Percentiles rank a stretch among this genome's conserved stretches.
Conservation (phyloP, 768 basidiomycete species). For the Dacryopinax spathularia region DNA sequence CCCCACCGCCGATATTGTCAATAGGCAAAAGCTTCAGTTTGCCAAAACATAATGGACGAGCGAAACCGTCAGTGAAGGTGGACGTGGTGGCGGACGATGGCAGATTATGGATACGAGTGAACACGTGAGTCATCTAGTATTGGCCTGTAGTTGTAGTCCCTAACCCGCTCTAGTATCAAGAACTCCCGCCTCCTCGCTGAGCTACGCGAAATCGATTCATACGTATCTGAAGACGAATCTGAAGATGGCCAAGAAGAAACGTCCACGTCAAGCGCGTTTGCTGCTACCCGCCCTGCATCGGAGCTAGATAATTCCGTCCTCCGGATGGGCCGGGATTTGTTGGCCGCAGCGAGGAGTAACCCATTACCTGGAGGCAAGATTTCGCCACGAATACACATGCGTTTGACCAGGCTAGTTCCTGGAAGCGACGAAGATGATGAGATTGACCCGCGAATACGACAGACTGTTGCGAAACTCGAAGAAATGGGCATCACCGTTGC, state of each 20-base stretch:
- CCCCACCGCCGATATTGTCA: slow-evolving; percentile 41
- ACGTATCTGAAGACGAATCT: slow-evolving; percentile 45
- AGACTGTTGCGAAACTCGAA: slow-evolving; percentile 42
- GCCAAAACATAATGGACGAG: slow-evolving; percentile 20
- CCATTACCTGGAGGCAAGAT: slow-evolving; percentile 28
- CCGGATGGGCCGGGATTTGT: slow-evolving; percentile 51
- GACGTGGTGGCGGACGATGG: slow-evolving; percentile 70
- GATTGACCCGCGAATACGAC: slow-evolving; percentile 42
- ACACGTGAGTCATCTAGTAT: slow-evolving; percentile 47
- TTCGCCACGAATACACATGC: slow-evolving; percentile 29
- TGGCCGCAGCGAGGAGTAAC: slow-evolving; percentile 49
- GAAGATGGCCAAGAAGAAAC: slow-evolving; percentile 10
- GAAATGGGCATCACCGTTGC: slow-evolving; percentile 53
- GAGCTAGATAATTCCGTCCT: slow-evolving; percentile 62
- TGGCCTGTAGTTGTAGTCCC: not conserved
- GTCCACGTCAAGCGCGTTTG: slow-evolving; percentile 23
- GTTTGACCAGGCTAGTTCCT: slow-evolving; percentile 56
- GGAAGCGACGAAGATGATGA: slow-evolving; percentile 19
- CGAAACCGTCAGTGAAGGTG: slow-evolving; percentile 42
- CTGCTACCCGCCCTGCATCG: slow-evolving; percentile 21
- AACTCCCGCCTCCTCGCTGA: slow-evolving; percentile 63
- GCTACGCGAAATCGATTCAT: slow-evolving; percentile 73
- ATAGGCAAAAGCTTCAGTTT: slow-evolving; percentile 42
- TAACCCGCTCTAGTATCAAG: slow-evolving; percentile 41
- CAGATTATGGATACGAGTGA: slow-evolving; percentile 65